Evolutionary conservation across 306 rosid genomes (phyloP).

Genomic region (Clitoria ternatea): DNA sequence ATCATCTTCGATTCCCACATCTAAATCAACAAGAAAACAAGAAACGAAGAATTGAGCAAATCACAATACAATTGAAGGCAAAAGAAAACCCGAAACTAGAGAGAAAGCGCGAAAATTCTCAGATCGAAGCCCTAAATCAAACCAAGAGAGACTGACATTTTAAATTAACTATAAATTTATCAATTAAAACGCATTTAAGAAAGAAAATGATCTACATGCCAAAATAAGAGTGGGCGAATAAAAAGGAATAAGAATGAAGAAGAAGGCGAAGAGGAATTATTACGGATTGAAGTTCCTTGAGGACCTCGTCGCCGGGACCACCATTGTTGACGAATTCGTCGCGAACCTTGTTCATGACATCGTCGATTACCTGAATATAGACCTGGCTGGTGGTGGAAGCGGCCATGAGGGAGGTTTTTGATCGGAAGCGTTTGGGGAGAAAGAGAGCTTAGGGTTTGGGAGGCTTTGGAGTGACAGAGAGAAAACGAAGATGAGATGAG

Average conservation of each 20-base stretch:
- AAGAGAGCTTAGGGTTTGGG: slow-evolving; percentile 29
- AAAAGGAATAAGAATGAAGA: neutral
- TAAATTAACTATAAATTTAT: neutral
- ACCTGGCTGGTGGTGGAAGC: slow-evolving; percentile 70
- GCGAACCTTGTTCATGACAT: slow-evolving; percentile 78
- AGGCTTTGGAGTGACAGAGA: slow-evolving; percentile 20
- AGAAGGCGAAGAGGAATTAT: neutral
- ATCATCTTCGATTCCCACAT: slow-evolving; percentile 88
- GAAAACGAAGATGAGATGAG: slow-evolving; percentile 3
- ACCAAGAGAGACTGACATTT: neutral
- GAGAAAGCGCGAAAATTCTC: slow-evolving; percentile 33
- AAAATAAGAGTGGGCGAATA: neutral
- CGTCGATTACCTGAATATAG: slow-evolving; percentile 78
- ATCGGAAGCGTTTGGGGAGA: neutral
- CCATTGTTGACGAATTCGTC: slow-evolving; percentile 76
- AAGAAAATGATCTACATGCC: neutral
- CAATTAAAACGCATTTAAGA: neutral
- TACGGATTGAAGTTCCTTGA: slow-evolving; percentile 96
- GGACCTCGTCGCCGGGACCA: slow-evolving; percentile 79
- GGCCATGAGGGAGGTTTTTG: slow-evolving; percentile 61
- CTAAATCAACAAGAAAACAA: slow-evolving; percentile 32
- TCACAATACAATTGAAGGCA: neutral
- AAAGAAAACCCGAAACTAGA: neutral
- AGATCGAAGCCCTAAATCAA: slow-evolving; percentile 49
- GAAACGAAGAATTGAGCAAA: neutral